Evolutionary conservation across 2,329 filamentous ascomycete genomes (phyloP).

Genomic region (Penicillium sp.): DNA sequence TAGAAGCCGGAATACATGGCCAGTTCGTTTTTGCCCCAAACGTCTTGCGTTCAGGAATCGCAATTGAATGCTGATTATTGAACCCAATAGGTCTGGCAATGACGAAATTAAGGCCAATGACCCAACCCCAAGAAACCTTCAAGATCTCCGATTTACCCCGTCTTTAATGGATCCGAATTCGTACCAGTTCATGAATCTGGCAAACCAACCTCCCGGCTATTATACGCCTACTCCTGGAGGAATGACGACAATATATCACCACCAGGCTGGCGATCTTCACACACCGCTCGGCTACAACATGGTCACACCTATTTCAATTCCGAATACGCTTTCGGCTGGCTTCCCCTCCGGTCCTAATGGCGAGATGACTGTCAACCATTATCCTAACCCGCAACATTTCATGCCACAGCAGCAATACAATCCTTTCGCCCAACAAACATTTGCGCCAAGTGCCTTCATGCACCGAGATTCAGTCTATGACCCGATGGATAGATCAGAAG

Average conservation of each 20-base stretch:
- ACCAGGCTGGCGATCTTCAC: constrained; percentile 80
- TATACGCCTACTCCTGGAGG: constrained; percentile 85
- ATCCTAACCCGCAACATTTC: constrained; percentile 58
- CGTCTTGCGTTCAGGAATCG: background rate
- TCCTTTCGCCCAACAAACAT: constrained; percentile 64
- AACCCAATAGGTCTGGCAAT: constrained; percentile 38
- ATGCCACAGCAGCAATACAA: constrained; percentile 59
- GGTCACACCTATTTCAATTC: constrained; percentile 76
- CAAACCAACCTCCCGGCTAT: constrained; percentile 75
- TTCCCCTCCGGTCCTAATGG: constrained; percentile 59
- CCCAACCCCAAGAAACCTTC: constrained; percentile 72
- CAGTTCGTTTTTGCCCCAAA: constrained; percentile 9
- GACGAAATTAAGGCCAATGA: constrained; percentile 69
- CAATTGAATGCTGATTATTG: background rate
- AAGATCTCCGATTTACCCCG: constrained; percentile 86
- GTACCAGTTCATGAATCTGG: constrained; percentile 73
- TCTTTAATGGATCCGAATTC: constrained; percentile 83
- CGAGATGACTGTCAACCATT: constrained; percentile 61
- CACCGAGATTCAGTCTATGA: constrained; percentile 79
- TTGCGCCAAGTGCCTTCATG: constrained; percentile 74
- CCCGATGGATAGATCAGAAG: constrained; percentile 65
- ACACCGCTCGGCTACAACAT: constrained; percentile 71
- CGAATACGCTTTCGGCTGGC: constrained; percentile 61
- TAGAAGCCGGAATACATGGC: constrained; percentile 20
- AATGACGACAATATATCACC: constrained; percentile 72